These are phyloP conservation scores for Primulina tabacum DNA, from an alignment of 257 asterid genomes.

Conservation along the genomic window DNA sequence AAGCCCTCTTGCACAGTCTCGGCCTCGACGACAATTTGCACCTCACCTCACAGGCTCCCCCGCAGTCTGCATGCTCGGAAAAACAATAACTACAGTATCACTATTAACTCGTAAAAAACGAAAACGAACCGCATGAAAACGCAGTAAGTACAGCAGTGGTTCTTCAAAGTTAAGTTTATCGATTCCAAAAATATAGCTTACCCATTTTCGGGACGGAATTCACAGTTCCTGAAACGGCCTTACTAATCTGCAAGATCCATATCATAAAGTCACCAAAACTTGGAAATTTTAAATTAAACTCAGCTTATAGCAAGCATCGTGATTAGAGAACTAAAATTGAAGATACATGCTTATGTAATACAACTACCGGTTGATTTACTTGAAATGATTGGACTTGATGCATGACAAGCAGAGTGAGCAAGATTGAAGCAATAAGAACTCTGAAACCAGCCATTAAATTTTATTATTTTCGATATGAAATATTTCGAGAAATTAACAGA, in stretches of 20 bases:
- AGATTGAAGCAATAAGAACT: neutral
- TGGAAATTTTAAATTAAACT: too few species aligned
- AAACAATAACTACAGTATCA: neutral
- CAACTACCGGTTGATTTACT: neutral
- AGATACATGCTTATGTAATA: neutral
- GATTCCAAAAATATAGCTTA: too few species aligned
- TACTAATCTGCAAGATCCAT: neutral
- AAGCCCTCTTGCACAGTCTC: slow-evolving; percentile 35
- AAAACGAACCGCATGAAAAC: too few species aligned
- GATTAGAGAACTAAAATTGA: neutral
- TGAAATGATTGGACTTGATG: neutral
- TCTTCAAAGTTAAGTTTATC: too few species aligned
- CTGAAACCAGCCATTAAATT: neutral
- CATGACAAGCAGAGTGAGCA: neutral
- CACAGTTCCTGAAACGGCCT: neutral
- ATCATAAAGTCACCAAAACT: too few species aligned
- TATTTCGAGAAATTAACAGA: neutral
- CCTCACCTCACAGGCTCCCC: neutral
- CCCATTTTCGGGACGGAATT: neutral
- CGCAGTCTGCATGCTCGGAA: neutral
- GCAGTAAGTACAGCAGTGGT: too few species aligned
- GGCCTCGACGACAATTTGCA: neutral
- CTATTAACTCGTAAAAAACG: too few species aligned
- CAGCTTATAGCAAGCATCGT: too few species aligned
- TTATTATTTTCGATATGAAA: neutral